These are phyloP conservation scores for Aegilops tauschii DNA, from an alignment of 176 grass and related monocot genomes.

Conservation along the genomic window DNA sequence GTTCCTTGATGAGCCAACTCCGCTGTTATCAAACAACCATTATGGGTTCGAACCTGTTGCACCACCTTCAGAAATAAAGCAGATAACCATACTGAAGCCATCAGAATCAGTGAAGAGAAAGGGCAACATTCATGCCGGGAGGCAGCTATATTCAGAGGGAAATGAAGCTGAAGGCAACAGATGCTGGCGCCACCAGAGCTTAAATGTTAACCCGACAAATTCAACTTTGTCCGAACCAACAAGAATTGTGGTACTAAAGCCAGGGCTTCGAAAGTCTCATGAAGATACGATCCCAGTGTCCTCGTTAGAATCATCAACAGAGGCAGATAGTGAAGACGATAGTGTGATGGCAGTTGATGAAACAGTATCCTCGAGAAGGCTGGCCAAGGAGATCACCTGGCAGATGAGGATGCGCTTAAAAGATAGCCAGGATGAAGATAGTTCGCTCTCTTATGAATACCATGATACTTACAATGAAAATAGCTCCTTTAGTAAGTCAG, in stretches of 20 bases:
- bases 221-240: slow-evolving; percentile 62
- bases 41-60: slow-evolving; percentile 36
- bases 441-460: slow-evolving; percentile 32
- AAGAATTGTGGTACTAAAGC: slow-evolving; percentile 93
- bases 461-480: slow-evolving; percentile 46
- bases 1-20: slow-evolving; percentile 83
- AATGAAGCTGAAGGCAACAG: slow-evolving; percentile 37
- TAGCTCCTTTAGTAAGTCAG: slow-evolving; percentile 68
- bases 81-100: slow-evolving; percentile 90
- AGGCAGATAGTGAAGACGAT: slow-evolving; percentile 41
- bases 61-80: slow-evolving; percentile 62
- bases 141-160: slow-evolving; percentile 50
- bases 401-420: slow-evolving; percentile 61
- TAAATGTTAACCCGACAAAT: slow-evolving; percentile 39
- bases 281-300: slow-evolving; percentile 30
- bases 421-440: slow-evolving; percentile 41
- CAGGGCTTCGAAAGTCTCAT: slow-evolving; percentile 43
- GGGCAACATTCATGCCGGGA: slow-evolving; percentile 22
- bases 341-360: slow-evolving; percentile 47
- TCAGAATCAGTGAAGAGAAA: slow-evolving; percentile 58
- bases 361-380: slow-evolving; percentile 41
- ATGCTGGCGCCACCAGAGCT: slow-evolving; percentile 36
- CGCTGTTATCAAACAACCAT: slow-evolving; percentile 50
- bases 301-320: slow-evolving; percentile 26
- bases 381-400: slow-evolving; percentile 56